Conservation (phyloP, 257 asterid species). For the Paulownia fortunei region DNA sequence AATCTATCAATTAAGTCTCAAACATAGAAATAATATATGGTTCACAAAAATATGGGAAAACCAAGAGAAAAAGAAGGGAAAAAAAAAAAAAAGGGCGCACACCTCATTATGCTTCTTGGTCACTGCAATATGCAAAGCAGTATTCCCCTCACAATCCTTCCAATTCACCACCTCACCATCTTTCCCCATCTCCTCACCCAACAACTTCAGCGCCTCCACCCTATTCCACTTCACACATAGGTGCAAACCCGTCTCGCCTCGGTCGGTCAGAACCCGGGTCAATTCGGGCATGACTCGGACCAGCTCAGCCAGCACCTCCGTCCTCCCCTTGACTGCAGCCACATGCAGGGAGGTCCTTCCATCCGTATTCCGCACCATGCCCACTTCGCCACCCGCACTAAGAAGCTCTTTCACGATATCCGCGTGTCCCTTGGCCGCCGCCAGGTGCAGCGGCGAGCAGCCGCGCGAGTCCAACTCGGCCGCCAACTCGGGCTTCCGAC, state of each 20-base stretch:
- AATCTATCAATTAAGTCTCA: not conserved
- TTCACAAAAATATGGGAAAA: not conserved
- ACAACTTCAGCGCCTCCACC: conserved; percentile 39
- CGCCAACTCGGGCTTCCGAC: conserved; percentile 47
- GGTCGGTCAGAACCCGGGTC: conserved; percentile 37
- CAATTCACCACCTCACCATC: conserved; percentile 34
- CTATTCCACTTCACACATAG: conserved; percentile 45
- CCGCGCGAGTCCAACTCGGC: conserved; percentile 45
- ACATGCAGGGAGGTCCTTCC: conserved; percentile 52
- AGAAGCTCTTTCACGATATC: conserved; percentile 45
- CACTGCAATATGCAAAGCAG: conserved; percentile 51
- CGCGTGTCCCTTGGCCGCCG: conserved; percentile 50
- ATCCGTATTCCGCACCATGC: conserved; percentile 36
- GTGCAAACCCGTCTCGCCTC: conserved; percentile 45
- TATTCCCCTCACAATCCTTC: conserved; percentile 50
- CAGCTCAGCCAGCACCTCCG: conserved; percentile 43
- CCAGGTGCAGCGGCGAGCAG: conserved; percentile 51
- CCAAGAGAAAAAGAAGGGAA: not conserved
- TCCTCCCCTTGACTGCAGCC: conserved; percentile 50
- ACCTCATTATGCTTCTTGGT: conserved; percentile 46
- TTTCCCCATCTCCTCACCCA: conserved; percentile 34
- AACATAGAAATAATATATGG: not conserved
- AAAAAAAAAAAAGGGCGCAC: not conserved
- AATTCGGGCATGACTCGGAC: conserved; percentile 33
- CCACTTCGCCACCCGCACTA: conserved; percentile 27